Base-by-base conservation (phyloP, 2,329 filamentous ascomycete species). In the Trichoderma sp. region DNA sequence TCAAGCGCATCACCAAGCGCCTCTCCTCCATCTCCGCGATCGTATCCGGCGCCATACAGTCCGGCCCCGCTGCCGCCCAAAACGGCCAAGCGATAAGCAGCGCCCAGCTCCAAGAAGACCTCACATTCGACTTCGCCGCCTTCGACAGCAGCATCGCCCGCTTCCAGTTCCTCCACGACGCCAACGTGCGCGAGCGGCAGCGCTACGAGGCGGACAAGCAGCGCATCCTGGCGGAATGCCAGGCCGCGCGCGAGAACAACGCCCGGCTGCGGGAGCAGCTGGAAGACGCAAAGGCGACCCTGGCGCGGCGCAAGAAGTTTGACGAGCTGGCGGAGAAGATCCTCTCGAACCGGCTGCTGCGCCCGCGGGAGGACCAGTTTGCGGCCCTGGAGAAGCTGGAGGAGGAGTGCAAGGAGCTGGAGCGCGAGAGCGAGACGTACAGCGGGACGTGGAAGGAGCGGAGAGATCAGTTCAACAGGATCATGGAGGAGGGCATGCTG, bases 401-500 rank as follows among this genome's bases (percentile, higher is more conserved):
- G 74, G 88, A 91, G 50, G 94, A 98, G 79, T 97, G 96, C 76
- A 85, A 87, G 47, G 92, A 96, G 74, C 81, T 98, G 66, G 89
- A 96, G 79, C 86, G 87, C 69, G 93, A 98, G 80, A 92, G 91
- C 72, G 85, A 86, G 73, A 88, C 90, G 44, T 96, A 96, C 75
- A 90, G 87, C 56, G 85, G 83, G 69, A 95, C 92, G 0, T 97
- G 93, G 93, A 82, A 85, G 48, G 93, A 96, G 77, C 84, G 94
- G 45, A 83, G 90, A 68, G 90, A 92, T 71, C 92, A 97, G 77
- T 97, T 97, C 76, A 91, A 89, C 65, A 85, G 87, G 64, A 93
- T 98, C 72, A 91, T 97, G 74, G 91, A 93, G 66, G 94, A 97
- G 79, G 92, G 92, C n/a, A 90, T 91, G 85, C 84, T 91, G 68